Base-by-base conservation (phyloP, 257 asterid species). In the Jacaranda copaia region DNA sequence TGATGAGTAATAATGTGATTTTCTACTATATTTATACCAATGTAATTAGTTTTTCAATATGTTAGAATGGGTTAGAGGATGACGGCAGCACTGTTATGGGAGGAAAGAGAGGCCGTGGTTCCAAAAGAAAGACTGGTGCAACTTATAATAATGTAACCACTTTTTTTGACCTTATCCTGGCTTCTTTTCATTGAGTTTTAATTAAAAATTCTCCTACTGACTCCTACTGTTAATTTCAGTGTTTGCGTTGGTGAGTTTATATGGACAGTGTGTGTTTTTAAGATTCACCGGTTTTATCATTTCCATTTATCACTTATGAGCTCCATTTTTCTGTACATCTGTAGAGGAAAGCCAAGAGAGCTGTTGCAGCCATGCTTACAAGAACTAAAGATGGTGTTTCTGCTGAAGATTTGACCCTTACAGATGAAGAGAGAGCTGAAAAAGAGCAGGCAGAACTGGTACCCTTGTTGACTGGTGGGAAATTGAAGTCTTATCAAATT, bases 391-490 rank as follows among this genome's bases (percentile, higher is more conserved):
- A 91, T 79, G 96, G 96, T 56, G 86, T 46, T 57, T 68, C 92
- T 72, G 80, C 80, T 52, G 95, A 91, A 76, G 92, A 89, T 79
- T 77, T 75, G 74, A 80, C 82, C 58, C 93, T 96, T 72, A 90
- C 97, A 5, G 93, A 84, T 57, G 96, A 80, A 82, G 93, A 93
- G 84, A 87, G 88, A 84, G 74, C 68, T 49, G 95, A 86, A 76
- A 92, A 85, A 86, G 97, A 96, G 89, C 99, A 96, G 82, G 89
- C 86, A 39, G 95, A 96, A 65, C 89, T 96, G 74, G 94, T 90
- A 38, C 98, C 99, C 40, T 75, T 93, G 73, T 81, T 96, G 89
- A 93, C 98, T 68, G 99, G 99, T 71, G 99, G 99, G 73, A 90
- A 88, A 77, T 79, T 96, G 87, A 96, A 96, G 85, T n/a, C 89